Evolutionary conservation across 305 asterid species (phyloP), one percentile per base, ranked within the genome.

Genomic region (Fraxinus greggii): DNA sequence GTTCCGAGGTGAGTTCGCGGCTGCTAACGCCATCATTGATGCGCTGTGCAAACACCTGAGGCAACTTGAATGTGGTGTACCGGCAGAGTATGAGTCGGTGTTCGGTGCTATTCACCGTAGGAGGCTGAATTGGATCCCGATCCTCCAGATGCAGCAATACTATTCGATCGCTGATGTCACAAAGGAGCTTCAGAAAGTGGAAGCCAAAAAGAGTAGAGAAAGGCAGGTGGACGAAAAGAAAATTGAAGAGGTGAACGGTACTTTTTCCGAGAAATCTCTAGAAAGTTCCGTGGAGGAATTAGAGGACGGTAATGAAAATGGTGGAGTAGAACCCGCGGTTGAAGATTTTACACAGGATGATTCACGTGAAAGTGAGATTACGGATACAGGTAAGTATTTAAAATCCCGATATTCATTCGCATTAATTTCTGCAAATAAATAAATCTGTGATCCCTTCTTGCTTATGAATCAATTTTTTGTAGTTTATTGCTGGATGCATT

Each of bases 1-100:
- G 99, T 92, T 92, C 77, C 88, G 98, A 29, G 97, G 98, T 26
- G 99, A 97, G 88, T 97, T 97, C 38, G 97, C 98, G 1, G 99
- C 99, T 32, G 99, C 98, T 28, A 97, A 97, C 93, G 98, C 99
- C 9, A 89, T 94, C 29, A 97, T 97, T 72, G 98, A 97, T 74
- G 91, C 97, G 45, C 91, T 97, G 3, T 97, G 98, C 83, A 69
- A 85, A 28, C 99, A 96, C 86, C 90, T 96, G 84, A 83, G 87
- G 81, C 94, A 90, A 88, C 89, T 91, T 84, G 97, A 94, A 77
- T 91, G 89, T 0, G 93, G 74, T 0, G 89, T 40, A 0, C 54
- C 88, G 73, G 87, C 87, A 4, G 91, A 85, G 32, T 95, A 94
- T 73, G 93, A 90, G 45, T 84, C 98, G 48, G 93, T 89, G 19